A percentile compares a stretch with the other conserved stretches of the same genome.
Evolutionary conservation across 1,284 basidiomycete genomes (phyloP).

Genomic region (Rhodotorula sp.): DNA sequence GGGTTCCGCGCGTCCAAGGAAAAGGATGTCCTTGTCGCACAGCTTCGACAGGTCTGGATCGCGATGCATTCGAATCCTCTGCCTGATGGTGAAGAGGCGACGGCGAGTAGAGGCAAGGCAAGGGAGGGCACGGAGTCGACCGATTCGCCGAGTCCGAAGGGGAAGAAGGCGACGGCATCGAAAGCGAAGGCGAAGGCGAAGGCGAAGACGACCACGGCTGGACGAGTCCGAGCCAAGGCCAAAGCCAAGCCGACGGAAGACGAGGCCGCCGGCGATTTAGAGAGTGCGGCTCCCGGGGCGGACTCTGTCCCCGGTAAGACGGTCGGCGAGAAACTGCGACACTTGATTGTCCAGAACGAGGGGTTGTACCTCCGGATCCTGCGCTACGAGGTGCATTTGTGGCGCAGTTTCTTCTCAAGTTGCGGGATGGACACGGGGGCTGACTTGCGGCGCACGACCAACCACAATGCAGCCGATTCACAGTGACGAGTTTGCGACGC

Average conservation of each 20-base stretch:
- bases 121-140: neutral
- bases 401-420: too few species aligned
- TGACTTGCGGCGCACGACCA: too few species aligned
- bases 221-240: too few species aligned
- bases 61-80: slow-evolving; percentile 19
- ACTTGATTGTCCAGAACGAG: slow-evolving; percentile 47
- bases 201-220: neutral
- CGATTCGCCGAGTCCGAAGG: neutral
- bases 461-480: slow-evolving; percentile 57
- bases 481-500: slow-evolving; percentile 58
- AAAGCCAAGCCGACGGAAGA: slow-evolving; percentile 4
- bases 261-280: neutral
- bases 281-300: neutral
- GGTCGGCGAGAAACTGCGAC: slow-evolving; percentile 28
- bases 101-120: neutral
- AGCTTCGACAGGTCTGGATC: slow-evolving; percentile 28
- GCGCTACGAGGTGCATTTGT: slow-evolving; percentile 63
- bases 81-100: neutral
- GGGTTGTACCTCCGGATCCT: slow-evolving; percentile 59
- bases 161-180: slow-evolving; percentile 13
- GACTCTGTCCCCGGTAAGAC: neutral
- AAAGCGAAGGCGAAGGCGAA: neutral
- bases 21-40: slow-evolving; percentile 30
- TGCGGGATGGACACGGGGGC: too few species aligned
- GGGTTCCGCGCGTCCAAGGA: slow-evolving; percentile 34